Base-by-base conservation (phyloP, 768 basidiomycete species). In the Agrocybe chaxingu region DNA sequence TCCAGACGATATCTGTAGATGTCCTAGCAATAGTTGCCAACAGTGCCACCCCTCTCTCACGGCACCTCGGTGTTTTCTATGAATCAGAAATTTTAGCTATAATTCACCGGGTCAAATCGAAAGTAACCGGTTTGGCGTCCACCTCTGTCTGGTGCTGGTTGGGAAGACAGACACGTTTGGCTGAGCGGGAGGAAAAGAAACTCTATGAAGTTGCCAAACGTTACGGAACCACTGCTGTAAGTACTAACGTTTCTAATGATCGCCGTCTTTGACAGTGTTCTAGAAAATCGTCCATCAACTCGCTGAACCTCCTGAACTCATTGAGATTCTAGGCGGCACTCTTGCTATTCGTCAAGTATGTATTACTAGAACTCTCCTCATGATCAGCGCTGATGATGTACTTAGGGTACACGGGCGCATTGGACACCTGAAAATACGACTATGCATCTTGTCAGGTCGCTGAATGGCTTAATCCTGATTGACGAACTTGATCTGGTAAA, bases 381-480 rank as follows among this genome's bases (percentile, higher is more conserved):
- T 34, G 35, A 19, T 16, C 30, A 49, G 19, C 42, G 45, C n/a
- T 40, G 45, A 42, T 33, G 19, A 51, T 55, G 9, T 31, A 24
- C 47, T 40, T 48, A 92, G 84, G 90, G 90, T 13, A 70, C 77
- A 29, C 78, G 90, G 42, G 74, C 73, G 5, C 87, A 84, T 59
- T 92, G 91, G 91, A 79, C 81, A 8, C 62, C 78, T 1, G 89
- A 91, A 43, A 92, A 92, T 55, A 90, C 88, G 4, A 74, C 88
- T 0, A 90, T 93, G 87, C 89, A 92, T 52, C 69, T 84, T 42
- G 74, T 91, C 32, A 78, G 89, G 48, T 75, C 73, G 1, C 58
- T 63, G 7, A 59, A 69, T 12, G 79, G 78, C 2, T 66, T 78
- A 9, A 66, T 86, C 29, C 70, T 78, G 51, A 81, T 91, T 48